These are phyloP conservation scores for Plantago elongata DNA, from an alignment of 257 asterid genomes.

Conservation along the genomic window DNA sequence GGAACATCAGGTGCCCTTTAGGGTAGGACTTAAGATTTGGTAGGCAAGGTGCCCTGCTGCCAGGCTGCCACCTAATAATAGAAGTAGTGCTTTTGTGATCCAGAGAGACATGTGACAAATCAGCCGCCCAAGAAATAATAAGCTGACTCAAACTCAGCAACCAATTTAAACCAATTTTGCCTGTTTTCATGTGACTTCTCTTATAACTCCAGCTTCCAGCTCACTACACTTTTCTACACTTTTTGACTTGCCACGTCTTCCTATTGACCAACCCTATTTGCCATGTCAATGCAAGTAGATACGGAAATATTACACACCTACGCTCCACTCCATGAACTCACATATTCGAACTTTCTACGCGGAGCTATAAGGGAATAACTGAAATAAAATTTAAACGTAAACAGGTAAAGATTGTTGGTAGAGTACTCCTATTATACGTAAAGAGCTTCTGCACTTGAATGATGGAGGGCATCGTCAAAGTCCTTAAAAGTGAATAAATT, in stretches of 20 bases:
- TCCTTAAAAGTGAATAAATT: too few species aligned
- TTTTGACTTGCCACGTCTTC: neutral
- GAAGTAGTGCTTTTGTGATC: neutral
- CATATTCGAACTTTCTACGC: too few species aligned
- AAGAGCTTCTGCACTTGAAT: too few species aligned
- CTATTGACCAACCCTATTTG: neutral
- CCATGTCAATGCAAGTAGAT: neutral
- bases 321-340: too few species aligned
- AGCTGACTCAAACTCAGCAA: neutral
- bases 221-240: neutral
- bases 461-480: too few species aligned
- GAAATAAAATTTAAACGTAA: too few species aligned
- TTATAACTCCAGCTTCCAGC: constrained; percentile 6
- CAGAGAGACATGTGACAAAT: constrained; percentile 9
- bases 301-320: too few species aligned
- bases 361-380: too few species aligned
- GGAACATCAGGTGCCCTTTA: neutral
- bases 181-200: constrained; percentile 13
- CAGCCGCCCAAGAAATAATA: constrained; percentile 12
- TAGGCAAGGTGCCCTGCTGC: neutral
- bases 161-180: neutral
- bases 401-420: too few species aligned
- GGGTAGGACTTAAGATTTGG: neutral
- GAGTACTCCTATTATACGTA: too few species aligned
- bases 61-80: neutral